Conservation (phyloP, 345 rosid species). For the Hibiscus trionum region DNA sequence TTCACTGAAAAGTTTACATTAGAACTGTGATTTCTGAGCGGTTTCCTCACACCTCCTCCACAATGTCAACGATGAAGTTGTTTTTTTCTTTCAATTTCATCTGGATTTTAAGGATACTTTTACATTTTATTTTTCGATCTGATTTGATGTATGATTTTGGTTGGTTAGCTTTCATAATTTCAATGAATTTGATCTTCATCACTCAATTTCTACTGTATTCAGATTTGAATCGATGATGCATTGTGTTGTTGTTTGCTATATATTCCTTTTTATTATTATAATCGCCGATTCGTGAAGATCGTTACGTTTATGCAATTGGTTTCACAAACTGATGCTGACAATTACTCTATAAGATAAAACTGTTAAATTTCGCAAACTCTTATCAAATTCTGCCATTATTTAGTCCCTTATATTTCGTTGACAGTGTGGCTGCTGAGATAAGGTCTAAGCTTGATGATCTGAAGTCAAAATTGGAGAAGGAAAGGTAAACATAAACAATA, state of each 20-base stretch:
- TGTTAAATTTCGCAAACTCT: neutral
- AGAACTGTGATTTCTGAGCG: neutral
- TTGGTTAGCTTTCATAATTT: neutral
- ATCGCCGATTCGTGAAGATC: neutral
- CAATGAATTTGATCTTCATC: neutral
- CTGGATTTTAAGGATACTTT: neutral
- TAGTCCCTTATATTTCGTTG: conserved; percentile 8
- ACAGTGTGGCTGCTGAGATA: conserved; percentile 65
- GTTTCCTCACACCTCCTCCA: neutral
- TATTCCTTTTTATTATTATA: neutral
- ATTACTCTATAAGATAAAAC: too few relatives aligned
- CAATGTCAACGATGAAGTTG: neutral
- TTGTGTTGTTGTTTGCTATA: neutral
- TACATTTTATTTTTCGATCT: neutral
- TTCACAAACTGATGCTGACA: neutral
- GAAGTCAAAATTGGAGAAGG: conserved; percentile 68
- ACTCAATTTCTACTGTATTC: neutral
- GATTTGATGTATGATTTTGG: neutral
- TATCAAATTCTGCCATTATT: neutral
- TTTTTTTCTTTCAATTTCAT: neutral
- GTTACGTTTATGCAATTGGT: too few relatives aligned
- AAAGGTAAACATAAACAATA: conserved; percentile 46
- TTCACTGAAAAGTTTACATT: neutral
- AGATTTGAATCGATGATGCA: neutral
- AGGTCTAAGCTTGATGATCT: conserved; percentile 59